A percentile compares a stretch with the other conserved stretches of the same genome.
Conservation (phyloP, 1,139 yeast genomes). For the Pichia kudriavzevii region DNA sequence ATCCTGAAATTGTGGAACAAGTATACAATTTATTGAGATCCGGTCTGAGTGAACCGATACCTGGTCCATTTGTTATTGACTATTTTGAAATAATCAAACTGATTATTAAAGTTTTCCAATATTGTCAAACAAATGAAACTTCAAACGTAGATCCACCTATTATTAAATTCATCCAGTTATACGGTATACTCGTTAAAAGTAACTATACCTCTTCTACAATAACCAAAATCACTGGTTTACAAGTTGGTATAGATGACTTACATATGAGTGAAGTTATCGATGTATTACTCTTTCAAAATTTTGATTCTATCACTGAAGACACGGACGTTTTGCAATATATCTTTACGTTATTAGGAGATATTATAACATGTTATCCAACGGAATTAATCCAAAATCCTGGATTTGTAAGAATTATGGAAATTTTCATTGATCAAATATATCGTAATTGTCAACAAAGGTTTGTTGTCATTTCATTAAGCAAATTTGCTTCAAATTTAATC, state of each 20-base stretch:
- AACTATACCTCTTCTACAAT: conserved; percentile 9
- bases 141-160: conserved; percentile 6
- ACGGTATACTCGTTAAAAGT: conserved; percentile 8
- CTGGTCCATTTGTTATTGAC: conserved; percentile 54
- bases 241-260: conserved; percentile 5
- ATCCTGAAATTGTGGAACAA: conserved; percentile 40
- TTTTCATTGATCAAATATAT: conserved; percentile 37
- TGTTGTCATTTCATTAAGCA: conserved; percentile 51
- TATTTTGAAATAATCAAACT: conserved; percentile 7
- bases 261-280: conserved; percentile 6
- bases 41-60: conserved; percentile 47
- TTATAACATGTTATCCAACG: conserved; percentile 45
- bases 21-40: conserved; percentile 50
- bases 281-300: conserved; percentile 29
- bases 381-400: conserved; percentile 35
- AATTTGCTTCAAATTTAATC: conserved; percentile 59
- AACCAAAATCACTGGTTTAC: conserved; percentile 24
- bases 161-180: conserved; percentile 8
- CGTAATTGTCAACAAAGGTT: conserved; percentile 52
- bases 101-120: conserved; percentile 8
- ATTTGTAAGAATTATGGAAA: conserved; percentile 33
- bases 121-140: conserved; percentile 5
- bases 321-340: conserved; percentile 46
- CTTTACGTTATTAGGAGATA: conserved; percentile 36
- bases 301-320: conserved; percentile 35